Base-by-base conservation (phyloP, 2,329 filamentous ascomycete species). In the Ceratocystis harringtonii region DNA sequence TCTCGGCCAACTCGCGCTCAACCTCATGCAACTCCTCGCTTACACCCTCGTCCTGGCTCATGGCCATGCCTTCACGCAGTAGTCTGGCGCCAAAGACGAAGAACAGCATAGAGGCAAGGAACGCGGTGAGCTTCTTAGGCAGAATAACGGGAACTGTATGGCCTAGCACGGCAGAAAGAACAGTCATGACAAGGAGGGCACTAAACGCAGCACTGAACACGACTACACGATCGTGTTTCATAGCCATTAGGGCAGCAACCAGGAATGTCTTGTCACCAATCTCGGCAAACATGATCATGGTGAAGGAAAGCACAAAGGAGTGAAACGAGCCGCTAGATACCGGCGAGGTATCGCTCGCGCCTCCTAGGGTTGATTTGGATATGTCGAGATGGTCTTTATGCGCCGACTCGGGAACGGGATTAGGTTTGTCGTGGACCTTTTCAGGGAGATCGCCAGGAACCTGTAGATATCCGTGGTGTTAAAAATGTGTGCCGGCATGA, bases 201-300 rank as follows among this genome's bases (percentile, higher is more conserved):
- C 87, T 85, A 71, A 96, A 92, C n/a, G 94, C 94, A 6, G 94
- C 91, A 1, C 90, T 89, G 77, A 99, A 99, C 68, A 99, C 94
- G 12, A 97, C 82, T 69, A 96, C 79, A 63, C 94, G 87, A 68
- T 94, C 88, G 72, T 99, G 92, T 74, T 96, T 94, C 94, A 99
- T 99, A 12, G 94, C 94, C 94, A 99, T 99, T 19, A 99, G 83
- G 6, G 92, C 92, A 5, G 94, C 94, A 25, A 99, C 90, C 55
- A 99, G 81, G 79, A 99, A 99, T 0, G 94, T 99, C 78, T 99
- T 99, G 82, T 99, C 94, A 69, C 94, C 94, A 71, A 99, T 85
- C 75, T 99, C 94, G 60, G 92, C 96, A 71, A 97, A 88, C 68
- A 97, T 79, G 71, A 99, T 99, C 94, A 97, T 99, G 66, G 92